Evolutionary conservation across 2,329 filamentous ascomycete species (phyloP), one percentile per base, ranked within the genome.

Genomic region (Pseudofabraea citricarpa): DNA sequence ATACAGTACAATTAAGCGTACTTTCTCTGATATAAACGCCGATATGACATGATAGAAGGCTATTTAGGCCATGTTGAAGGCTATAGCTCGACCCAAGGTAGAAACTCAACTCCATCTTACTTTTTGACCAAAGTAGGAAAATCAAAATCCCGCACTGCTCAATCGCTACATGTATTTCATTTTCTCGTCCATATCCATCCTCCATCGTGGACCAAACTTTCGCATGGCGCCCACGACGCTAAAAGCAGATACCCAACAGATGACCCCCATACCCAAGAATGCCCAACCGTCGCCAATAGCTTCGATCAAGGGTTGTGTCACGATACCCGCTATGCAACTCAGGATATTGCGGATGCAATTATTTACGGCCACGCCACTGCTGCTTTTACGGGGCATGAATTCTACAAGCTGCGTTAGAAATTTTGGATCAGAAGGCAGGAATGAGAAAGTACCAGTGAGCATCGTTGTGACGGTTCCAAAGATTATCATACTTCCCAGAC

Each of bases 281-380:
- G 90, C 64, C 84, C 85, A 90, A 1, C 87, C 87, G 49, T 83
- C 78, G 2, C 87, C 85, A 48, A 90, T 83, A 2, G 72, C 83
- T 15, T 73, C 59, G 42, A 91, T 84, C 43, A 88, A 71, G 1
- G 87, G 87, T 48, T 83, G 75, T 0, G 83, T 78, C 15, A 90
- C 76, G 23, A 90, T 63, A 33, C 76, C 75, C 8, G 85, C 87
- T 1, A 87, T 72, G 48, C 84, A 90, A 39, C 77, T 81, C 55
- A 90, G 82, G 29, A 90, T 87, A 54, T 91, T 93, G 37, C 87
- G 71, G 40, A 87, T 72, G 56, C 91, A 87, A 59, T 91, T 91
- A 63, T 91, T 90, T 33, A 90, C 70, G 0, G 87, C 88, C 3
- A 91, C 85, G 1, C 86, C 87, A 9, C 77, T 77, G 4, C 81